Percentiles rank a stretch among this genome's conserved stretches.
These are phyloP conservation scores for Yarrowia keelungensis DNA, from an alignment of 805 yeast genomes.

Conservation along the genomic window DNA sequence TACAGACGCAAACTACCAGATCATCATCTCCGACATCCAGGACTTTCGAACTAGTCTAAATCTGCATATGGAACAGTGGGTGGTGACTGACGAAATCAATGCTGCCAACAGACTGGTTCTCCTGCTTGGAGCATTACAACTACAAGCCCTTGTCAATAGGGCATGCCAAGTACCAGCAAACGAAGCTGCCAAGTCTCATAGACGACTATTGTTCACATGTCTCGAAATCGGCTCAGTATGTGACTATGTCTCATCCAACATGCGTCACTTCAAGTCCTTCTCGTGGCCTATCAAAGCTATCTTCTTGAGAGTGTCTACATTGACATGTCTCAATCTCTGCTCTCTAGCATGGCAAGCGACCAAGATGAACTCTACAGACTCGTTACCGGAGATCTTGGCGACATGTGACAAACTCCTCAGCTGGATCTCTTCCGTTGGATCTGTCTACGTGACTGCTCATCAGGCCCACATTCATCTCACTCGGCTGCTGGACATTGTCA, in stretches of 20 bases:
- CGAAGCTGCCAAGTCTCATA: conserved; percentile 8
- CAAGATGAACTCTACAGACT: conserved; percentile 19
- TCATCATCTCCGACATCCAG: conserved; percentile 11
- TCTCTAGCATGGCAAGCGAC: conserved; percentile 28
- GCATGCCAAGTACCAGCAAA: conserved; percentile 17
- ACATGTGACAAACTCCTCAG: conserved; percentile 16
- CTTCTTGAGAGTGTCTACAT: conserved; percentile 9
- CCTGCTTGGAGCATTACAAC: conserved; percentile 14
- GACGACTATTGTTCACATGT: conserved; percentile 14
- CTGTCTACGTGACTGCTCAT: conserved; percentile 27
- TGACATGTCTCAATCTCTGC: conserved; percentile 18
- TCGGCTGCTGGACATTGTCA: conserved; percentile 11
- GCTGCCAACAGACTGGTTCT: conserved; percentile 16
- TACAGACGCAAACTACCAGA: neutral
- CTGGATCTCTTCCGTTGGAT: conserved; percentile 22
- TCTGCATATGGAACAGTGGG: conserved; percentile 31
- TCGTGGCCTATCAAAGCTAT: conserved; percentile 33
- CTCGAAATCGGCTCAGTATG: conserved; percentile 16
- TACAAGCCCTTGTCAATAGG: neutral
- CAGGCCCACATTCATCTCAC: conserved; percentile 19
- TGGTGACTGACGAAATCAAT: conserved; percentile 24
- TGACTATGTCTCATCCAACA: conserved; percentile 27
- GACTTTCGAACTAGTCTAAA: conserved; percentile 20
- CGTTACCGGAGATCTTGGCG: conserved; percentile 15
- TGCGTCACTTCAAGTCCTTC: conserved; percentile 32